Evolutionary conservation across 148 eudicot genomes (phyloP), one percentile per base, ranked within the genome.

Genomic region (Diospyros lotus): DNA sequence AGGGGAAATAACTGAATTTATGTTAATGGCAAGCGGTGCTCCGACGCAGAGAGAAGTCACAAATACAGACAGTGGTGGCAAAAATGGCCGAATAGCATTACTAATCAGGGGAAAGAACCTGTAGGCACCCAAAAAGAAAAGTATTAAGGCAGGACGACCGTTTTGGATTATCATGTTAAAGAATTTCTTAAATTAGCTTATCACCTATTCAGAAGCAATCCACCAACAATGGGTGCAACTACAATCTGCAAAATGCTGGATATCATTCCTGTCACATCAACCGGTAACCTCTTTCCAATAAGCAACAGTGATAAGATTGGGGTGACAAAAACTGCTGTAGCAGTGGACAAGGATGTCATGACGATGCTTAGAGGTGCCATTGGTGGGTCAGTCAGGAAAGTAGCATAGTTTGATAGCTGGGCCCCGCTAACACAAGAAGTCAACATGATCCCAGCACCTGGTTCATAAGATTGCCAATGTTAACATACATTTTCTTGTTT

Each of bases 371-470:
- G 84, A 58, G 97, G 98, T n/a, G 98, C 93, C 98, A 90, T 92
- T 66, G 74, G 60, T 69, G 98, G 92, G 78, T 94, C 98, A 0
- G 96, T 94, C 74, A 92, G 85, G 81, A 92, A 94, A 54, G 98
- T 92, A 73, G 97, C 98, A 71, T 94, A 90, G 73, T 90, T 94
- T n/a, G 97, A 94, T 64, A 93, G 94, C 73, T 94, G 98, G 5
- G 98, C 98, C 17, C 98, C 98, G 78, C 98, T 92, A 70, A 94
- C 98, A 53, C 98, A 94, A 42, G 98, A 90, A 73, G 97, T 85
- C 77, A 94, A 79, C 96, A 94, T 90, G 74, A 94, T 92, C 75
- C 98, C 98, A 74, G 89, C 98, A 86, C 93, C 98, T 94, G 88
- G 18, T 74, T 44, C 61, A 70, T 13, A 85, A 15, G 75, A 41